phyloP scores from a whole-genome alignment of 257 asterid species.

The Penstemon barbatus region DNA sequence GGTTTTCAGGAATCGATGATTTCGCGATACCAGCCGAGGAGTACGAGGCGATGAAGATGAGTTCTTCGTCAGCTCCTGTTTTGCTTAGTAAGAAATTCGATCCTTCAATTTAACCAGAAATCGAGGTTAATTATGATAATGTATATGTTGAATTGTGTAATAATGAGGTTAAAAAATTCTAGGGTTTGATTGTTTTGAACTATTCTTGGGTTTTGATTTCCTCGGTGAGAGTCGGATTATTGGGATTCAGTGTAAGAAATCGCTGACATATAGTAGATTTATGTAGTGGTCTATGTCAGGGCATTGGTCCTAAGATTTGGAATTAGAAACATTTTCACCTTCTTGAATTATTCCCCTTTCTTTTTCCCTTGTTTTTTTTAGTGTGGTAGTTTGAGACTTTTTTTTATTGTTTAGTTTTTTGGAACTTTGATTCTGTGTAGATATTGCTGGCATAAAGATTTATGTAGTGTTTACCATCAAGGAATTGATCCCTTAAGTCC shows the following conservation, averaged over 20 bases:
- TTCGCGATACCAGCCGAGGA: constrained; percentile 65
- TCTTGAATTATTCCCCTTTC: background rate
- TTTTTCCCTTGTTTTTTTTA: background rate
- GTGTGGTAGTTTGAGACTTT: background rate
- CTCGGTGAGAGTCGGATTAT: too few relatives aligned
- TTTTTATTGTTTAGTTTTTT: background rate
- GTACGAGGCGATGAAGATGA: constrained; percentile 69
- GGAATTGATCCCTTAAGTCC: too few relatives aligned
- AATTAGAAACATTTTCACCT: too few relatives aligned
- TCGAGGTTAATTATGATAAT: constrained; percentile 15
- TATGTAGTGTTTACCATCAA: background rate
- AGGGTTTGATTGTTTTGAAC: background rate
- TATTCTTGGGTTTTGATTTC: too few relatives aligned
- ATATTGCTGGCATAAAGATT: background rate
- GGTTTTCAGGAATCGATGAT: constrained; percentile 78
- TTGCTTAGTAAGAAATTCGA: constrained; percentile 26
- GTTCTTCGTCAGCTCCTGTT: constrained; percentile 53
- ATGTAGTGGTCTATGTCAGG: too few relatives aligned
- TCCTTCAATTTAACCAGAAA: constrained; percentile 26
- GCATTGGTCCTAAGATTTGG: too few relatives aligned
- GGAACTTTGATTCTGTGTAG: constrained; percentile 5
- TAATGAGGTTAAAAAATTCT: constrained; percentile 7
- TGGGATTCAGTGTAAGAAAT: too few relatives aligned
- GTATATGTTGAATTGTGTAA: background rate
- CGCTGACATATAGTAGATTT: too few relatives aligned